Base-by-base conservation (phyloP, 441 rosid species). In the Erysimum cheiri region DNA sequence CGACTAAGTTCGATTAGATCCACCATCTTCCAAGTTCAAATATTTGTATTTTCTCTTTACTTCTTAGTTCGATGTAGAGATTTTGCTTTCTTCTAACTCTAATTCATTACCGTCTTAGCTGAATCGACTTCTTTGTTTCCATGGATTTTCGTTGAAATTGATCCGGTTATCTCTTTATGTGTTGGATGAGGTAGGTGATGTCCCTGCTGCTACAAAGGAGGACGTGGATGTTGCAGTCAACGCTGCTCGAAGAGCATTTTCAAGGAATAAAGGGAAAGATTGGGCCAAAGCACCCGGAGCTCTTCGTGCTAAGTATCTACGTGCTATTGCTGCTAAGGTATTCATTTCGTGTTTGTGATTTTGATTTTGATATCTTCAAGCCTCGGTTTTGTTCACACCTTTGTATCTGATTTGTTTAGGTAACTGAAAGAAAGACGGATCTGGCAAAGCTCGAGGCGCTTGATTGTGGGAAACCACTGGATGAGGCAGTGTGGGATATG, bases 261-360 rank as follows among this genome's bases (percentile, higher is more conserved):
- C 78, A 12, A 83, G 91, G 78, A 90, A 90, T 71, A 87, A 82
- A 75, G 99, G 98, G n/a, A 80, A 76, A 50, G 97, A 86, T 26
- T 94, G 98, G 99, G 82, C 99, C 13, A 80, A 73, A 0, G 90
- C 98, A 12, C 58, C 96, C 24, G 96, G 97, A 60, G 85, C 93
- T 50, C 69, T 83, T 41, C 96, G 98, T 59, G 98, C 97, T 5
- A 90, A 88, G 88, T 87, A 77, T 71, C 62, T 94, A 75, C 97
- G 97, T 13, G 96, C 92, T 59, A 92, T 94, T 84, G 97, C 99
- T 75, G 91, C 93, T 15, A 94, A 94, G 98, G 97, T 89, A 59
- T 6, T 2, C 5, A 4, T 10, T 55, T 64, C 0, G 56, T 57
- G 31, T 53, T 8, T 29, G 3, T n/a, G n/a, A n/a, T n/a, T n/a